Base-by-base conservation (phyloP, 768 basidiomycete genomes). In the Lyophyllum atratum region DNA sequence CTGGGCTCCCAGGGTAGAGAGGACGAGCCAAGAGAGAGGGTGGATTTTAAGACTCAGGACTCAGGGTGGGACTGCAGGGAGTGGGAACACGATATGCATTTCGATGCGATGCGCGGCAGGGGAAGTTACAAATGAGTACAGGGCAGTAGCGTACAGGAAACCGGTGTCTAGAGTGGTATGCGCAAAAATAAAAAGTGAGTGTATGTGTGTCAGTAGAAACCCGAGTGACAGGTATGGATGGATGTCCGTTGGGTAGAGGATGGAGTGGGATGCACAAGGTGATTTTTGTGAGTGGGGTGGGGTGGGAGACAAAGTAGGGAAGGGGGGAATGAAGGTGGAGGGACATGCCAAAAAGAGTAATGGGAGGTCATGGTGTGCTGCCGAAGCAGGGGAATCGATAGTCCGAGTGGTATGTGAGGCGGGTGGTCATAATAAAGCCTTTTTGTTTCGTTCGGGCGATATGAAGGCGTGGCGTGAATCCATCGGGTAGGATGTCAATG, bases 111-210 rank as follows among this genome's bases (percentile, higher is more conserved):
- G 34, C 29, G 47, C 21, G 45, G 28, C 48, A 42, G 48, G 22
- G 43, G 47, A 22, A 56, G 42, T 58, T 65, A 63, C 61, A 65
- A 46, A 62, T 62, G 62, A 48, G 62, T 65, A 61, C 62, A 63
- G 49, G 49, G 37, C 34, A 37, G 42, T 61, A 55, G 58, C 45
- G 53, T 62, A 64, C 63, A 62, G 51, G 56, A 45, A 49, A 44
- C 57, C 61, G 62, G 50, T 47, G 48, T 67, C 66, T 67, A 67
- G 48, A 52, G 56, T 59, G 60, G 62, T 67, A 65, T 63, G 65
- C 58, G 26, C 22, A 28, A 33, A 50, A 40, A 37, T 40, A 47
- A 37, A 14, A 43, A 59, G 40, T 22, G 56, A 55, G 22, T 17
- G 52, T 51, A 25, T 43, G 49, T 49, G 40, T 43, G 47, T 21